Conservation (phyloP, 2,329 filamentous ascomycete genomes). For the Salinomyces thailandicus region DNA sequence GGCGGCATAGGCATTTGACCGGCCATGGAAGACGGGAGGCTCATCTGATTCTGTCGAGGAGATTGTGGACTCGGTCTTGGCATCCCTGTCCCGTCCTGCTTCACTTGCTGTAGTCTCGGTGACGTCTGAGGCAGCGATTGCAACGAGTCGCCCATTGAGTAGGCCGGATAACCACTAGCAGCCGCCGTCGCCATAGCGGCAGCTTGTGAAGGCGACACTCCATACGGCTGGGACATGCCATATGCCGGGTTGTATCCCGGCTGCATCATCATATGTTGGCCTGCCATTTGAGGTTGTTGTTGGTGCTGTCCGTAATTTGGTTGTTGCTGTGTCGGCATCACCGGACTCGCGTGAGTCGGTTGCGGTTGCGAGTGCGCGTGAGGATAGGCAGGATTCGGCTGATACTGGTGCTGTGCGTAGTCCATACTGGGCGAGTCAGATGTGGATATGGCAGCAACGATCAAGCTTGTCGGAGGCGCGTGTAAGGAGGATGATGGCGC, state of each 20-base stretch:
- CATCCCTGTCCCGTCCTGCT: slow-evolving; percentile 39
- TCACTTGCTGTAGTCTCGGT: slow-evolving; percentile 62
- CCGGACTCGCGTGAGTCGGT: slow-evolving; percentile 61
- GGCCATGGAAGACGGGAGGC: slow-evolving; percentile 33
- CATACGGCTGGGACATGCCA: slow-evolving; percentile 63
- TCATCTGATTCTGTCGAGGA: slow-evolving; percentile 55
- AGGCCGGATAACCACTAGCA: slow-evolving; percentile 69
- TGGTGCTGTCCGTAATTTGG: slow-evolving; percentile 45
- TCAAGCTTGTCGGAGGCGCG: not conserved
- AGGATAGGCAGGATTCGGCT: slow-evolving; percentile 29
- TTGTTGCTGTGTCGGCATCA: slow-evolving; percentile 61
- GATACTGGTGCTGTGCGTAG: slow-evolving; percentile 36
- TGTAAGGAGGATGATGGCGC: not conserved
- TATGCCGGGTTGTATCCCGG: slow-evolving; percentile 72
- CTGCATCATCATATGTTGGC: slow-evolving; percentile 51
- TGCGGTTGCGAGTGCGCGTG: slow-evolving; percentile 38
- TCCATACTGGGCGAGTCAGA: slow-evolving; percentile 31
- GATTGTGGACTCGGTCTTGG: slow-evolving; percentile 65
- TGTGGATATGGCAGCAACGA: not conserved
- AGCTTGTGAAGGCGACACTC: slow-evolving; percentile 71
- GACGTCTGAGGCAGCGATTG: slow-evolving; percentile 57
- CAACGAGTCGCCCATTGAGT: slow-evolving; percentile 59
- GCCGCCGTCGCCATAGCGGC: slow-evolving; percentile 92
- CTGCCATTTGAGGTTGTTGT: slow-evolving; percentile 48
- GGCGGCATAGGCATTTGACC: slow-evolving; percentile 41